Conservation (phyloP, 2,329 filamentous ascomycete species). For the Epichloe bromicola region DNA sequence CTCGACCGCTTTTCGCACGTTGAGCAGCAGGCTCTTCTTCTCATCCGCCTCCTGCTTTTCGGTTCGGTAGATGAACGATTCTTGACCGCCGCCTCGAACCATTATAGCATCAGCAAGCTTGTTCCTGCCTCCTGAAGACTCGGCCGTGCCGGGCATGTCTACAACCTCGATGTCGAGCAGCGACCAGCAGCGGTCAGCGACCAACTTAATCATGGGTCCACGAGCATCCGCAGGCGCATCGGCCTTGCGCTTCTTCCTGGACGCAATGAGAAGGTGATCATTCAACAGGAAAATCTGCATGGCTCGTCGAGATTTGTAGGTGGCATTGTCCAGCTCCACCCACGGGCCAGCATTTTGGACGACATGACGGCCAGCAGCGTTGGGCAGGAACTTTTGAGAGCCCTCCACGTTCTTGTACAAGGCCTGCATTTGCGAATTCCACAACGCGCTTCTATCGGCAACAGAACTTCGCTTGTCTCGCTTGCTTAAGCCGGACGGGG, state of each 20-base stretch:
- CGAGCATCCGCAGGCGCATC: conserved; percentile 46
- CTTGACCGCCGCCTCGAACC: conserved; percentile 70
- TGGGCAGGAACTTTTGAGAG: conserved; percentile 91
- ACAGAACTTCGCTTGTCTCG: conserved; percentile 84
- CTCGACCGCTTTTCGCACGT: conserved; percentile 85
- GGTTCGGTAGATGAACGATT: conserved; percentile 89
- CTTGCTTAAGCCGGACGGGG: conserved; percentile 46
- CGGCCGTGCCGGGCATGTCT: conserved; percentile 61
- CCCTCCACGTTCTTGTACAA: conserved; percentile 97
- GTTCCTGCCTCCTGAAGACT: conserved; percentile 39
- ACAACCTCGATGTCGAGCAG: conserved; percentile 86
- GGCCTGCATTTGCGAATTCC: conserved; percentile 57
- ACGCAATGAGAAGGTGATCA: conserved; percentile 84
- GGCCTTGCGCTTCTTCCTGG: conserved; percentile 79
- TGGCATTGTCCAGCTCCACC: conserved; percentile 95
- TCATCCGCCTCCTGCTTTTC: conserved; percentile 68
- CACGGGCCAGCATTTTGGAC: conserved; percentile 85
- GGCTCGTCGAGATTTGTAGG: conserved; percentile 81
- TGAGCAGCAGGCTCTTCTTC: conserved; percentile 70
- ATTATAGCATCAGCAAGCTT: conserved; percentile 78
- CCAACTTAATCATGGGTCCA: conserved; percentile 57
- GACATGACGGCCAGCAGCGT: conserved; percentile 81
- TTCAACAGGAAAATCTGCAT: conserved; percentile 91
- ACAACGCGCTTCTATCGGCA: conserved; percentile 50
- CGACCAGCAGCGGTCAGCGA: conserved; percentile 90